phyloP scores from a whole-genome alignment of 805 yeast species.

The Starmerella bacillaris region DNA sequence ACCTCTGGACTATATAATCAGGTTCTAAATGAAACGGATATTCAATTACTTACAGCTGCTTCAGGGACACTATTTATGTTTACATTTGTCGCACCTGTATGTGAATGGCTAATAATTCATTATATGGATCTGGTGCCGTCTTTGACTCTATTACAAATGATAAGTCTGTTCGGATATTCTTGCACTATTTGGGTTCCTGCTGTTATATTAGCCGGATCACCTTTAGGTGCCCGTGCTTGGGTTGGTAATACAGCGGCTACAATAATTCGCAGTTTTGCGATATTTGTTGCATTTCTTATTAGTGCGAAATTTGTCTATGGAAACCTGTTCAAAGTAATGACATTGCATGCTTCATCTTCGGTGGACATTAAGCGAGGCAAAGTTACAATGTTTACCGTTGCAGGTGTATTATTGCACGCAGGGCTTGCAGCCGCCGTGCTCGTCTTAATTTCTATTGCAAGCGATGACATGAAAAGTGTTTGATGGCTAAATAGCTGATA shows the following conservation, averaged over 20 bases:
- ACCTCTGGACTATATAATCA: conserved; percentile 47
- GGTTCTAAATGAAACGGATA: conserved; percentile 37
- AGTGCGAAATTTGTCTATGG: conserved; percentile 22
- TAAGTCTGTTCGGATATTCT: conserved; percentile 73
- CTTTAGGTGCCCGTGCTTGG: conserved; percentile 35
- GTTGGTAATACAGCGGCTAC: conserved; percentile 26
- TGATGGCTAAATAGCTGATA: conserved; percentile 27
- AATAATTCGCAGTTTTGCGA: conserved; percentile 45
- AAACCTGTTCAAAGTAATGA: conserved; percentile 24
- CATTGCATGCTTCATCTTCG: conserved; percentile 11
- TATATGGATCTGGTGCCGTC: conserved; percentile 37
- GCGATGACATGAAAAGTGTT: conserved; percentile 2
- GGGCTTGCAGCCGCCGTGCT: conserved; percentile 26
- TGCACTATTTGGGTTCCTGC: conserved; percentile 76
- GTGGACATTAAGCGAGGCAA: conserved; percentile 13
- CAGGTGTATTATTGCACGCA: conserved; percentile 13
- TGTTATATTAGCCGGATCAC: conserved; percentile 39
- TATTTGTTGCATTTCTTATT: conserved; percentile 37
- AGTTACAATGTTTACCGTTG: conserved; percentile 9
- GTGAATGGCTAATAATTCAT: conserved; percentile 34
- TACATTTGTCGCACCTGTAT: conserved; percentile 45
- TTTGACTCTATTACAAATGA: conserved; percentile 32
- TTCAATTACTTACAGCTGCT: conserved; percentile 47
- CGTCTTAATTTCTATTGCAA: conserved; percentile 5
- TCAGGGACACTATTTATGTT: conserved; percentile 61